phyloP scores from a whole-genome alignment of 192 early-diverging fungal genomes.

The Coemansia sp. region DNA sequence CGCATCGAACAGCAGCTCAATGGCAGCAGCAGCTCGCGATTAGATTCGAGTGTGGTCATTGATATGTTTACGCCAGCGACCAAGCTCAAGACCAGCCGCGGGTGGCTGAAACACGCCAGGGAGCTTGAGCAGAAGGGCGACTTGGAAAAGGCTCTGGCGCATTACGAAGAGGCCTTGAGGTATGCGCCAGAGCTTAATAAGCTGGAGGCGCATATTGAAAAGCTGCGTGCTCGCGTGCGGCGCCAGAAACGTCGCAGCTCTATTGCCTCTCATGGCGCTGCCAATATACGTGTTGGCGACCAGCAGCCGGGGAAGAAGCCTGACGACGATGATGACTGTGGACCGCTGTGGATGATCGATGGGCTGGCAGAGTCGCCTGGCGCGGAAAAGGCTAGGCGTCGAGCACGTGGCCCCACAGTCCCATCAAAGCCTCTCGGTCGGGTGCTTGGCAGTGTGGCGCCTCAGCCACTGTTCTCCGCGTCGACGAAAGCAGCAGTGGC shows the following conservation, averaged over 20 bases:
- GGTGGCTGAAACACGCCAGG: slow-evolving; percentile 57
- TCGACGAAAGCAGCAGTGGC: not conserved
- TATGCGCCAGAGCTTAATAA: slow-evolving; percentile 56
- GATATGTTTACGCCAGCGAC: slow-evolving; percentile 61
- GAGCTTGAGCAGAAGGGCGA: slow-evolving; percentile 57
- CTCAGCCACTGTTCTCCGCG: not conserved
- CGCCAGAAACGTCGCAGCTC: slow-evolving; percentile 41
- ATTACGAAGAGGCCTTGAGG: slow-evolving; percentile 54
- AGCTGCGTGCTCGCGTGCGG: slow-evolving; percentile 35
- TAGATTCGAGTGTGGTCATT: slow-evolving; percentile 43
- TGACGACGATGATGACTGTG: slow-evolving; percentile 29
- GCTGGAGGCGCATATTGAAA: slow-evolving; percentile 52
- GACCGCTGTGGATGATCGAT: slow-evolving; percentile 44
- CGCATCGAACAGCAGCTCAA: slow-evolving; percentile 53
- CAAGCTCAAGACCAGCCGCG: slow-evolving; percentile 60
- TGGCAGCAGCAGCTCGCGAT: not conserved
- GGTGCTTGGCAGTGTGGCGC: not conserved
- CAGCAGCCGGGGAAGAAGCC: not conserved
- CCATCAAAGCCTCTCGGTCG: slow-evolving; percentile 8
- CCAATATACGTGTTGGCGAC: slow-evolving; percentile 20
- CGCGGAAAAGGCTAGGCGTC: slow-evolving; percentile 50
- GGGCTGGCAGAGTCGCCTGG: slow-evolving; percentile 51
- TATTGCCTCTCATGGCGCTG: slow-evolving; percentile 37
- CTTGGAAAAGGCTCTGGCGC: slow-evolving; percentile 49
- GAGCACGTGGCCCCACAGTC: not conserved